Evolutionary conservation across 2,329 filamentous ascomycete species (phyloP).

Genomic region (Microascus cirrosus): DNA sequence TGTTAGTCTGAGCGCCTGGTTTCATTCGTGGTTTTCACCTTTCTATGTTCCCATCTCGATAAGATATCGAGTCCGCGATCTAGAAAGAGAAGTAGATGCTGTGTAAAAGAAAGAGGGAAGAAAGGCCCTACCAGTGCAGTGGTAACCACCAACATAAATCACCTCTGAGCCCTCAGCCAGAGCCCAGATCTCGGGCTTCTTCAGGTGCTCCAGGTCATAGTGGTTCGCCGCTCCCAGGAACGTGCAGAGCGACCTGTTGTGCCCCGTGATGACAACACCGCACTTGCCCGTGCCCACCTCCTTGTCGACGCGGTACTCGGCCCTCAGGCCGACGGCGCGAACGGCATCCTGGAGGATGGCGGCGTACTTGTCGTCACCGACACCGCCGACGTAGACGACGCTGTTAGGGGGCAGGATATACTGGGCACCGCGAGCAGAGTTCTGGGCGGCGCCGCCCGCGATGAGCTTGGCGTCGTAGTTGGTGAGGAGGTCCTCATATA

Average conservation of each 20-base stretch:
- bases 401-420: constrained; percentile 87
- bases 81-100: too few relatives aligned
- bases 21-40: neutral
- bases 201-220: constrained; percentile 90
- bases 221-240: constrained; percentile 94
- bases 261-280: constrained; percentile 91
- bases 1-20: neutral
- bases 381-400: constrained; percentile 86
- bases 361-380: constrained; percentile 92
- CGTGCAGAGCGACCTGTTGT: constrained; percentile 90
- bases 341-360: constrained; percentile 79
- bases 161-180: constrained; percentile 79
- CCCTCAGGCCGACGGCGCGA: constrained; percentile 76
- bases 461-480: constrained; percentile 91
- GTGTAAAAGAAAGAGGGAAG: neutral
- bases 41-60: neutral
- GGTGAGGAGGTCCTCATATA: constrained; percentile 90
- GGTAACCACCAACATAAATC: constrained; percentile 93
- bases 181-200: constrained; percentile 83
- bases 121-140: constrained; percentile 57
- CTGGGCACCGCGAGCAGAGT: constrained; percentile 91
- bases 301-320: constrained; percentile 89
- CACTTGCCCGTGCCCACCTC: constrained; percentile 81
- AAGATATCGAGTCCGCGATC: too few relatives aligned
- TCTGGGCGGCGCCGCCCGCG: constrained; percentile 92